phyloP scores from a whole-genome alignment of 2,329 filamentous ascomycete species.

The Didymella exigua region DNA sequence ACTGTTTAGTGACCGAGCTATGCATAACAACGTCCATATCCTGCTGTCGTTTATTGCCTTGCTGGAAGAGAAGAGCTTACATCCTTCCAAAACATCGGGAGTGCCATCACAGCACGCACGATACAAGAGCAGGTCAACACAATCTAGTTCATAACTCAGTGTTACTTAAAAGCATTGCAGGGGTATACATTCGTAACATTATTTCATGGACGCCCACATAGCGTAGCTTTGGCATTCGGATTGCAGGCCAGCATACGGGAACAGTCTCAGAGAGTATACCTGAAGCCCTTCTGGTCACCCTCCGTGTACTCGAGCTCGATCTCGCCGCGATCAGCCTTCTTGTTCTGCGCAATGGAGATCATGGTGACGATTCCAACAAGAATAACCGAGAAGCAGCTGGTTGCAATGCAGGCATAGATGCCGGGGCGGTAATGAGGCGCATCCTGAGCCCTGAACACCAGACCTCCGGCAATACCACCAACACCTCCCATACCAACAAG shows the following conservation, averaged over 20 bases:
- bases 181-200: not conserved
- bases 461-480: constrained; percentile 75
- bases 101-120: not conserved
- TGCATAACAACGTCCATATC: not conserved
- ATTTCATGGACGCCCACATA: not conserved
- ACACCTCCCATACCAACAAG: constrained; percentile 78
- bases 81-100: not conserved
- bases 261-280: constrained; percentile 35
- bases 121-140: not conserved
- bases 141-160: not conserved
- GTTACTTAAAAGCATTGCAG: not conserved
- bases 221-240: not conserved
- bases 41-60: not conserved
- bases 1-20: constrained; percentile 4
- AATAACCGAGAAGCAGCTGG: constrained; percentile 44
- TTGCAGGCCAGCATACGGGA: not conserved
- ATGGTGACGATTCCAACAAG: constrained; percentile 43
- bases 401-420: constrained; percentile 48
- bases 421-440: constrained; percentile 44
- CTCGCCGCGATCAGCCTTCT: constrained; percentile 49
- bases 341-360: constrained; percentile 45
- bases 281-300: constrained; percentile 43
- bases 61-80: too few species aligned
- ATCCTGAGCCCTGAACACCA: constrained; percentile 65
- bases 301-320: constrained; percentile 49